A percentile compares a stretch with the other conserved stretches of the same genome.
Conservation (phyloP, 2,329 filamentous ascomycete species). For the Apiospora arundinis region DNA sequence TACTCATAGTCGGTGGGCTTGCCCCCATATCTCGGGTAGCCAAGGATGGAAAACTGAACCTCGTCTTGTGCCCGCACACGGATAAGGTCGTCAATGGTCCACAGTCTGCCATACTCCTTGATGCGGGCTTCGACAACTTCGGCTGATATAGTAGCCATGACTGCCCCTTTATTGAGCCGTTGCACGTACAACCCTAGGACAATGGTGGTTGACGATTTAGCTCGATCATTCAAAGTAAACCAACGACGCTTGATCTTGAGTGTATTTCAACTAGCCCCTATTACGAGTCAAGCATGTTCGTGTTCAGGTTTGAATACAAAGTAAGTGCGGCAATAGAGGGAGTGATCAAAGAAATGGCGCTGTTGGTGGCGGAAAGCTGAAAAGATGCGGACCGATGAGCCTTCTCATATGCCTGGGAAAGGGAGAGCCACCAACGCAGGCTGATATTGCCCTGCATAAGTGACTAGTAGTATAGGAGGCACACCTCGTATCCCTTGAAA, state of each 20-base stretch:
- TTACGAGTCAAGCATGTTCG: too few species aligned
- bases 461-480: not conserved
- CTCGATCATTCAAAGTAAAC: too few species aligned
- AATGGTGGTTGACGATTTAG: too few species aligned
- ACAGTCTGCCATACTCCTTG: constrained; percentile 44
- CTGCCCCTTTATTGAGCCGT: not conserved
- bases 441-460: not conserved
- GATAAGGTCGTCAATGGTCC: constrained; percentile 49
- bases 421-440: not conserved
- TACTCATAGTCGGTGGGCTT: constrained; percentile 44
- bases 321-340: not conserved
- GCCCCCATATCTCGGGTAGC: constrained; percentile 44
- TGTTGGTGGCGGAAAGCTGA: not conserved
- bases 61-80: constrained; percentile 45
- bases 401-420: not conserved
- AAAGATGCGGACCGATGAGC: not conserved
- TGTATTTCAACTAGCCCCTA: too few species aligned
- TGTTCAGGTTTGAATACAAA: not conserved
- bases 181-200: too few species aligned
- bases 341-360: not conserved
- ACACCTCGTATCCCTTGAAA: not conserved
- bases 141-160: constrained; percentile 38
- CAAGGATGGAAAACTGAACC: constrained; percentile 48
- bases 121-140: constrained; percentile 37
- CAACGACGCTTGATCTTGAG: too few species aligned